phyloP scores from a whole-genome alignment of 495 filamentous ascomycete species.

The Baudoinia panamericana region DNA sequence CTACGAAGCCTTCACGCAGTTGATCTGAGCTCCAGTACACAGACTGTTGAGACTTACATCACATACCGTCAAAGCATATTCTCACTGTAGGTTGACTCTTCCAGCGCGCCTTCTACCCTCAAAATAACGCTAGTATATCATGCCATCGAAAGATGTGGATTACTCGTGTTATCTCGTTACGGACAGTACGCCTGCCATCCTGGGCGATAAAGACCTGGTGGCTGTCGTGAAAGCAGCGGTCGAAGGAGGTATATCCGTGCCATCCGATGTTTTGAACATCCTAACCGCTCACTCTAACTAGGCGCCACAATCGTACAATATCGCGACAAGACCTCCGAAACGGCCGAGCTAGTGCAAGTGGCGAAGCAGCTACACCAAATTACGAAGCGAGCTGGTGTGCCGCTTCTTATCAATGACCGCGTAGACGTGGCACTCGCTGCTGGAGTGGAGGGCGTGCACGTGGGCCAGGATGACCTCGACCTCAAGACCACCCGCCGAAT shows the following conservation, averaged over 20 bases:
- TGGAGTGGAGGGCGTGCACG: conserved; percentile 79
- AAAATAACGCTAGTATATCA: no score
- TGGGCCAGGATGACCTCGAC: conserved; percentile 88
- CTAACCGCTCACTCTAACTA: conserved; percentile 18
- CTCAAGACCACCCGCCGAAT: conserved; percentile 53
- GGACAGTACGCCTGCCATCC: conserved; percentile 70
- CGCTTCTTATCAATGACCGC: conserved; percentile 90
- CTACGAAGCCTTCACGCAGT: no score
- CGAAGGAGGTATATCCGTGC: conserved; percentile 49
- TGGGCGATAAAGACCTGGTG: conserved; percentile 55
- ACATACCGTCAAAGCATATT: no score
- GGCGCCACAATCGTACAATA: conserved; percentile 81
- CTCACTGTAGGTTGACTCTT: no score
- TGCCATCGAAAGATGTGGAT: conserved; percentile 28
- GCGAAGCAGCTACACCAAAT: conserved; percentile 58
- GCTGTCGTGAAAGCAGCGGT: conserved; percentile 64
- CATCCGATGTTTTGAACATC: not conserved
- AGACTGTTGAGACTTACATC: no score
- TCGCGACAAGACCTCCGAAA: conserved; percentile 75
- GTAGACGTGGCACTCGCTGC: conserved; percentile 79
- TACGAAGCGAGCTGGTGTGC: conserved; percentile 53
- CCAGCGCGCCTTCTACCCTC: no score
- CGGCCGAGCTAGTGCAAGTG: conserved; percentile 53
- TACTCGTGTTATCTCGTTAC: conserved; percentile 81
- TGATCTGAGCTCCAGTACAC: no score